phyloP scores from a whole-genome alignment of 176 grass and related monocot genomes.

The Musa acuminata region DNA sequence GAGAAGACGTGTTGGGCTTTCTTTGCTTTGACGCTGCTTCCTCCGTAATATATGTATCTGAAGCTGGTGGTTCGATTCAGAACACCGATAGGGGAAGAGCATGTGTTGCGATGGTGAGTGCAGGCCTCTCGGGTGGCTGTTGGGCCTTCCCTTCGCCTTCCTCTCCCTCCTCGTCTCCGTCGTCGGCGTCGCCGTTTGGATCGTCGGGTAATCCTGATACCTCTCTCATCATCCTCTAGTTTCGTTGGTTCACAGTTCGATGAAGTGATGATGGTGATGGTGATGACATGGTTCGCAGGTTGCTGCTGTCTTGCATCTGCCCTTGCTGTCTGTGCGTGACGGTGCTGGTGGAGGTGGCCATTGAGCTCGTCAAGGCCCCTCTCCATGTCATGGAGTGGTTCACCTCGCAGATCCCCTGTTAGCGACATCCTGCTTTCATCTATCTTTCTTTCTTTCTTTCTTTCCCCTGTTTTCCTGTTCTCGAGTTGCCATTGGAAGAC shows the following conservation, averaged over 20 bases:
- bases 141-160: constrained; percentile 10
- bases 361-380: constrained; percentile 63
- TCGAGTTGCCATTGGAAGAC: neutral
- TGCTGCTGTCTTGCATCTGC: constrained; percentile 69
- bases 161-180: constrained; percentile 2
- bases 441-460: too few relatives aligned
- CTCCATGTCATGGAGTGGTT: constrained; percentile 76
- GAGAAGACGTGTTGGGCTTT: neutral
- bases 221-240: too few relatives aligned
- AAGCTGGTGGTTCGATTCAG: neutral
- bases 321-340: constrained; percentile 70
- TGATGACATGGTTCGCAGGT: constrained; percentile 11
- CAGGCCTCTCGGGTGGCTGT: neutral
- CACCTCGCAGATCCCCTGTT: constrained; percentile 67
- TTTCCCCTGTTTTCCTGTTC: neutral
- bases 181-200: constrained; percentile 6
- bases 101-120: neutral
- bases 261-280: neutral
- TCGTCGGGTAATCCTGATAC: neutral
- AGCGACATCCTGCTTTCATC: neutral
- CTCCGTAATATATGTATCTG: neutral
- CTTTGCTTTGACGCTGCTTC: neutral
- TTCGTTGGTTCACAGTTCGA: neutral
- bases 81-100: neutral
- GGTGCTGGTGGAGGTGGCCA: constrained; percentile 50